Percentiles rank a stretch among this genome's conserved stretches.
Evolutionary conservation across 257 asterid genomes (phyloP).

Genomic region (Salvia miltiorrhiza): DNA sequence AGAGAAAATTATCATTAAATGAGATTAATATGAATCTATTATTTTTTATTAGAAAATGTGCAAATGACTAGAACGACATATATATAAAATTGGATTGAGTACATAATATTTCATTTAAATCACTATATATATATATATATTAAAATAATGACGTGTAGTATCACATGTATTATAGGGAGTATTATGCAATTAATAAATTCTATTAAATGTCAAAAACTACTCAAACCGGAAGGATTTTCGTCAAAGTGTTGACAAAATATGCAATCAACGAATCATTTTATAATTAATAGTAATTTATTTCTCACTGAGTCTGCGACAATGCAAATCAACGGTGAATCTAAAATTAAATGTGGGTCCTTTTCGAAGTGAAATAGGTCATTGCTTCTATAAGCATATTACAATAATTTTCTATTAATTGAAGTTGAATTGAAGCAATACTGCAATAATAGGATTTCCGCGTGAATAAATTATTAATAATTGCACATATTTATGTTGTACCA

Average conservation of each 20-base stretch:
- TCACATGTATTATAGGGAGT: background rate
- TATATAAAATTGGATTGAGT: too few species aligned
- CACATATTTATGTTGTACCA: background rate
- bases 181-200: background rate
- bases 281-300: too few species aligned
- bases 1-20: too few species aligned
- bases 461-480: background rate
- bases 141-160: background rate
- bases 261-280: constrained; percentile 7
- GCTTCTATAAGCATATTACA: constrained; percentile 22
- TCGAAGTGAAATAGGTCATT: constrained; percentile 8
- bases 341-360: constrained; percentile 1
- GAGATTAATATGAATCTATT: too few species aligned
- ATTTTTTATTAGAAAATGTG: too few species aligned
- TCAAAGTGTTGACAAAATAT: background rate
- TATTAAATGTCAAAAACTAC: background rate
- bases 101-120: too few species aligned
- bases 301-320: background rate
- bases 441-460: background rate
- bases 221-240: background rate
- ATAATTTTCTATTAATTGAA: background rate
- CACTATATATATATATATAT: too few species aligned
- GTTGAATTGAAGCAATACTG: too few species aligned
- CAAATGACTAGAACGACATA: too few species aligned
- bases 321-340: constrained; percentile 8